A percentile compares a stretch with the other conserved stretches of the same genome.
These are phyloP conservation scores for Rhizopogon roseolus DNA, from an alignment of 768 basidiomycete species.

Conservation along the genomic window DNA sequence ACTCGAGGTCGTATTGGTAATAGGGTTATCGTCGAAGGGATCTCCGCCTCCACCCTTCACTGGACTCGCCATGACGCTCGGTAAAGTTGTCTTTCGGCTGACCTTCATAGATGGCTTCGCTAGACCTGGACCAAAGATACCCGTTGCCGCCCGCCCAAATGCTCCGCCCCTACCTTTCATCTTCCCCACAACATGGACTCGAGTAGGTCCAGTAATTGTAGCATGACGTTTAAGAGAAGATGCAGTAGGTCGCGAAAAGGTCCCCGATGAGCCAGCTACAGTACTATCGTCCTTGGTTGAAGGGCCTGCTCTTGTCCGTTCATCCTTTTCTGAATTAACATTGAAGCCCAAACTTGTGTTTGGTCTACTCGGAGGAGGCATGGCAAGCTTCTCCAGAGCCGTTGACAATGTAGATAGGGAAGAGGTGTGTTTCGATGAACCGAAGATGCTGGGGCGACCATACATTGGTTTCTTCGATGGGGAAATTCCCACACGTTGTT, in stretches of 20 bases:
- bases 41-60: conserved; percentile 31
- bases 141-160: conserved; percentile 7
- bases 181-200: conserved; percentile 1
- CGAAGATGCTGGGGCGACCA: background rate
- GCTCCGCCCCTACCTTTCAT: background rate
- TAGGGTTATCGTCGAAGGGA: background rate
- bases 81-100: conserved; percentile 41
- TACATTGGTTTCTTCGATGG: conserved; percentile 4
- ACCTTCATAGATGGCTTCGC: conserved; percentile 19
- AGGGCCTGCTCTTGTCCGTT: conserved; percentile 3
- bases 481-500: conserved; percentile 5
- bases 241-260: conserved; percentile 24
- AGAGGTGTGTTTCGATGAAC: conserved; percentile 15
- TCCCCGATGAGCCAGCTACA: conserved; percentile 4
- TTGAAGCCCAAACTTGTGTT: conserved; percentile 68
- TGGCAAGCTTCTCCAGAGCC: conserved; percentile 66
- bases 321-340: conserved; percentile 8
- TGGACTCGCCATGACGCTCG: conserved; percentile 41
- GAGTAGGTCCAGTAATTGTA: conserved; percentile 8
- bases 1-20: background rate
- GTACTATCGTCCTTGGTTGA: conserved; percentile 17
- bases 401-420: conserved; percentile 62
- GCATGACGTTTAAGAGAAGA: conserved; percentile 24
- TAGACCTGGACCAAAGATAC: conserved; percentile 18
- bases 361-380: conserved; percentile 61